These are phyloP conservation scores for Neopestalotiopsis sp. DNA, from an alignment of 2,329 filamentous ascomycete genomes.

Conservation along the genomic window DNA sequence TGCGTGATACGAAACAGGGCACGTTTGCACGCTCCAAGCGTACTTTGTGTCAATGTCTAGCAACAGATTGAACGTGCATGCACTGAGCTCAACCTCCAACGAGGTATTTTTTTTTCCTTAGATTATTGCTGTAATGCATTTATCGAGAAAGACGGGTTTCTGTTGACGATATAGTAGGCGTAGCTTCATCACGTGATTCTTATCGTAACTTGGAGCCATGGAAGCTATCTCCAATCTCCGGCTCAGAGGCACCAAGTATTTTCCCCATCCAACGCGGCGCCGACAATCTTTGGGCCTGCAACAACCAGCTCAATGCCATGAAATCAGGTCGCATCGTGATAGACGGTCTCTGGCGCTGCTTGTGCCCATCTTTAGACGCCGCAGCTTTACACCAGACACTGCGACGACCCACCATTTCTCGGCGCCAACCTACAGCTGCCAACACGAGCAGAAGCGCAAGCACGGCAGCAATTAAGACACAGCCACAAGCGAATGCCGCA, in stretches of 20 bases:
- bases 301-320: conserved; percentile 34
- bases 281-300: conserved; percentile 4
- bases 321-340: conserved; percentile 44
- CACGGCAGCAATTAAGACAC: neutral
- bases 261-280: neutral
- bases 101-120: neutral
- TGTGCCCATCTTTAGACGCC: conserved; percentile 62
- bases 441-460: neutral
- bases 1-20: neutral
- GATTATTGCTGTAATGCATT: too few species aligned
- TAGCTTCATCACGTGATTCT: conserved; percentile 6
- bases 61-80: neutral
- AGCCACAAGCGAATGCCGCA: neutral
- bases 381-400: conserved; percentile 41
- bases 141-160: too few species aligned
- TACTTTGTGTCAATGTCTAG: neutral
- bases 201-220: neutral
- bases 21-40: neutral
- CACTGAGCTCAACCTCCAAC: neutral
- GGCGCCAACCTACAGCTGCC: conserved; percentile 11
- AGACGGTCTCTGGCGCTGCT: conserved; percentile 69
- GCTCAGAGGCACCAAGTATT: neutral
- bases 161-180: too few species aligned
- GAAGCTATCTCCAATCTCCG: conserved; percentile 18
- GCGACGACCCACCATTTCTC: conserved; percentile 26